These are phyloP conservation scores for Leishmania amazonensis DNA, from an alignment of 208 protist genomes.

Conservation along the genomic window DNA sequence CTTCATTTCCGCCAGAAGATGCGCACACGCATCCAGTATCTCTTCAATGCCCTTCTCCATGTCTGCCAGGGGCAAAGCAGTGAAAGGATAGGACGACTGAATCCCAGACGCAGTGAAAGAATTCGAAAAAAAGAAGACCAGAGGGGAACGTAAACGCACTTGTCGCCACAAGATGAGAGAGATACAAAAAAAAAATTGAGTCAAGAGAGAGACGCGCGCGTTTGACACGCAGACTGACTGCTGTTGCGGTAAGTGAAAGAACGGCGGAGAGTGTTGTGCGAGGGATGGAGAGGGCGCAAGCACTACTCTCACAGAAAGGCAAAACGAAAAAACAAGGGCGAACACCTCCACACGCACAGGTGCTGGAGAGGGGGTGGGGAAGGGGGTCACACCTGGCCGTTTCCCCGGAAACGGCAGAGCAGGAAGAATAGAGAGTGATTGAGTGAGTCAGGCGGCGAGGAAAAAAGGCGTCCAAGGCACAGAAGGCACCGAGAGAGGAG, in stretches of 20 bases:
- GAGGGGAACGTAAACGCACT: neutral
- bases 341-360: neutral
- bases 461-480: neutral
- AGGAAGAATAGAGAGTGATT: conserved; percentile 3
- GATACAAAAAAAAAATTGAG: neutral
- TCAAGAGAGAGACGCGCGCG: neutral
- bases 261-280: too few relatives aligned
- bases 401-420: neutral
- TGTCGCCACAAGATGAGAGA: neutral
- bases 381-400: neutral
- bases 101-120: neutral
- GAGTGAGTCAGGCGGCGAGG: neutral
- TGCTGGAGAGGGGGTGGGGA: neutral
- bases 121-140: neutral
- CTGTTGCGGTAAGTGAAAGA: neutral
- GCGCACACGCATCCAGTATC: conserved; percentile 40
- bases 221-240: neutral
- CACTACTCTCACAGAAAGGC: conserved; percentile 1
- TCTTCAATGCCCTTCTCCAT: conserved; percentile 48
- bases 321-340: neutral
- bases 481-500: conserved; percentile 2
- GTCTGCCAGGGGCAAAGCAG: neutral
- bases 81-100: neutral
- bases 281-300: neutral
- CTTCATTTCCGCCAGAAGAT: conserved; percentile 52